Evolutionary conservation across 306 rosid species (phyloP), one percentile per base, ranked within the genome.

Genomic region (Cucumis hystrix): DNA sequence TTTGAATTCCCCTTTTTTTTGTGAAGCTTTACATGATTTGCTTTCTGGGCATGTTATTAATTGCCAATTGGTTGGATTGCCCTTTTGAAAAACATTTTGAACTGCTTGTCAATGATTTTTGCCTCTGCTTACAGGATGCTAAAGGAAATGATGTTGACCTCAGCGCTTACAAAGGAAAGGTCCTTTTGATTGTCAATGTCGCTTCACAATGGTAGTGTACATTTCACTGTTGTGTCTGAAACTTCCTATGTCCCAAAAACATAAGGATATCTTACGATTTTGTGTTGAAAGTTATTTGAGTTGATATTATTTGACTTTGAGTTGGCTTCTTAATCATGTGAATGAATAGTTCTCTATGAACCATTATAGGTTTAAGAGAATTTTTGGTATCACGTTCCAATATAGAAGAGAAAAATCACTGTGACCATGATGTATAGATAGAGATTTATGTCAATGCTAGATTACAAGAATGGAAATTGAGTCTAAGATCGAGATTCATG

Each of bases 141-240:
- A 91, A 10, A 85, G 97, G 93, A 68, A 92, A 88, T 1, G 96
- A 92, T 82, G 91, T 95, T 78, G 89, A 92, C 80, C 97, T 95
- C 68, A 87, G 93, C 71, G 76, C 56, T 59, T 95, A 90, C 92
- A 92, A 92, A 80, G 99, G 99, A 64, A 95, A 95, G 84, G 90
- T 59, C 57, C 96, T 95, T 58, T 66, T 95, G 78, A 87, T 95
- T 82, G 99, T 95, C 87, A 95, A 95, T 60, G 99, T 95, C 73
- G 99, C 99, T 51, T 95, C 99, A 1, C 97, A 95, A 77, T 95
- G 99, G 99, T 95, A 88, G 59, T 8, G 55, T 23, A 35, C 77
- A 7, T 41, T 23, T 20, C 79, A 7, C 14, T 10, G 75, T 80
- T 39, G 23, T 67, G 3, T 20, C n/a, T 60, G 15, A 68, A 6